A percentile compares a stretch with the other conserved stretches of the same genome.
Conservation (phyloP, 2,329 filamentous ascomycete species). For the Talaromyces sp. region DNA sequence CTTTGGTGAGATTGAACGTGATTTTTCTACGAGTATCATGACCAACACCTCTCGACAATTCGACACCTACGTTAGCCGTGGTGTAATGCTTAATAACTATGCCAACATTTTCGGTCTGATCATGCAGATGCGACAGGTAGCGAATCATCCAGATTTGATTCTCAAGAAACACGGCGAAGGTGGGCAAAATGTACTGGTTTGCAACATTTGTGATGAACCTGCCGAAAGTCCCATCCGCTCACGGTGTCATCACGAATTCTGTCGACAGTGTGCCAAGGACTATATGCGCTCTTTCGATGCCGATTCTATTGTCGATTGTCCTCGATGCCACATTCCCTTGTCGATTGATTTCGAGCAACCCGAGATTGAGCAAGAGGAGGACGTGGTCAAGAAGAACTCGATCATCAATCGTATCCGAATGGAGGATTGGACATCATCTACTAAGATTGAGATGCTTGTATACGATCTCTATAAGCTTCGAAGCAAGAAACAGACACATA, state of each 20-base stretch:
- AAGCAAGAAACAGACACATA: constrained; percentile 87
- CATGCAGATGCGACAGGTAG: constrained; percentile 98
- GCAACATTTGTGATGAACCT: constrained; percentile 92
- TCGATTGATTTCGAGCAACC: constrained; percentile 92
- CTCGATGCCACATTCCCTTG: constrained; percentile 83
- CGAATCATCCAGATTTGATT: constrained; percentile 91
- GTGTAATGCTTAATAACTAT: constrained; percentile 94
- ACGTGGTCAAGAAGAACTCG: constrained; percentile 83
- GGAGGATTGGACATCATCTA: constrained; percentile 97
- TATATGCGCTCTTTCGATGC: constrained; percentile 74
- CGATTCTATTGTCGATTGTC: constrained; percentile 62
- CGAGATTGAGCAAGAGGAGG: constrained; percentile 88
- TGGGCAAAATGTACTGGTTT: constrained; percentile 85
- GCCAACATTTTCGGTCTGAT: constrained; percentile 98
- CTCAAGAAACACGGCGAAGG: constrained; percentile 81
- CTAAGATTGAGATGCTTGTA: constrained; percentile 94
- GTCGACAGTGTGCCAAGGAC: constrained; percentile 72
- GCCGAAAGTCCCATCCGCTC: constrained; percentile 93
- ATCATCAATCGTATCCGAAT: constrained; percentile 99
- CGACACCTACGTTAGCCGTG: constrained; percentile 90
- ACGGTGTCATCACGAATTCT: constrained; percentile 89
- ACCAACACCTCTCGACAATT: constrained; percentile 82
- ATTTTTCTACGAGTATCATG: constrained; percentile 96
- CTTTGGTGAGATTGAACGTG: constrained; percentile 92
- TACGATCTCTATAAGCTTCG: constrained; percentile 90